phyloP scores from a whole-genome alignment of 2,329 filamentous ascomycete genomes.

The Fusarium sp. region DNA sequence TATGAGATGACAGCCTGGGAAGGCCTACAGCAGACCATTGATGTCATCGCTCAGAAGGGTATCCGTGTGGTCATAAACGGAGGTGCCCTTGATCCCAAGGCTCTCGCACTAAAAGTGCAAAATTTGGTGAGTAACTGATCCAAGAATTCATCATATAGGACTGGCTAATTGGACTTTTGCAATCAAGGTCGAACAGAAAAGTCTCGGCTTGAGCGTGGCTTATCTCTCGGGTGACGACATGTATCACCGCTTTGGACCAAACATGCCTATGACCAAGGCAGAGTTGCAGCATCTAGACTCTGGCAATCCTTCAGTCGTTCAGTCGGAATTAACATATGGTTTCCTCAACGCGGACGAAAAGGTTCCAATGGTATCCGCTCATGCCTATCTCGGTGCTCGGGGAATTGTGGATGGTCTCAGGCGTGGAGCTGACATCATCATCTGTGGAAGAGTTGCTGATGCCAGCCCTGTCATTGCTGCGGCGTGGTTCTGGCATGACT shows the following conservation, averaged over 20 bases:
- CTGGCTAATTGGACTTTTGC: too few relatives aligned
- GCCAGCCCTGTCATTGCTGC: slow-evolving; percentile 6
- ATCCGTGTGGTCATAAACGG: slow-evolving; percentile 6
- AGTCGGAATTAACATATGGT: too few relatives aligned
- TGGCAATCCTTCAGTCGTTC: too few relatives aligned
- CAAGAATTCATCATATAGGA: too few relatives aligned
- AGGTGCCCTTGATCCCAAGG: slow-evolving; percentile 4
- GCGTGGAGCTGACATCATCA: slow-evolving; percentile 2
- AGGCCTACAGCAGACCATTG: background rate
- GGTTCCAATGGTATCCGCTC: background rate
- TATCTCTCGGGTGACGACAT: slow-evolving; percentile 1
- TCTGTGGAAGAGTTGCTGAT: background rate
- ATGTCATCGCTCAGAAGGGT: background rate
- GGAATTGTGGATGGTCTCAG: background rate
- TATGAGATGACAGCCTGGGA: slow-evolving; percentile 1
- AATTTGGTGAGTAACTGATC: background rate
- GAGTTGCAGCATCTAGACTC: too few relatives aligned
- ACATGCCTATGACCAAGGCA: background rate
- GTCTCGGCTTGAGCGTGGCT: background rate
- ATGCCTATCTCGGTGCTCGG: slow-evolving; percentile 3
- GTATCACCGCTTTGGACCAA: background rate
- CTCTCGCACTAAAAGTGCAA: background rate
- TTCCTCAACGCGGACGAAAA: too few relatives aligned
- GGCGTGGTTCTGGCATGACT: slow-evolving; percentile 4
- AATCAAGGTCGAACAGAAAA: background rate